Conservation (phyloP, 768 basidiomycete genomes). For the Xerocomellus intermedius region DNA sequence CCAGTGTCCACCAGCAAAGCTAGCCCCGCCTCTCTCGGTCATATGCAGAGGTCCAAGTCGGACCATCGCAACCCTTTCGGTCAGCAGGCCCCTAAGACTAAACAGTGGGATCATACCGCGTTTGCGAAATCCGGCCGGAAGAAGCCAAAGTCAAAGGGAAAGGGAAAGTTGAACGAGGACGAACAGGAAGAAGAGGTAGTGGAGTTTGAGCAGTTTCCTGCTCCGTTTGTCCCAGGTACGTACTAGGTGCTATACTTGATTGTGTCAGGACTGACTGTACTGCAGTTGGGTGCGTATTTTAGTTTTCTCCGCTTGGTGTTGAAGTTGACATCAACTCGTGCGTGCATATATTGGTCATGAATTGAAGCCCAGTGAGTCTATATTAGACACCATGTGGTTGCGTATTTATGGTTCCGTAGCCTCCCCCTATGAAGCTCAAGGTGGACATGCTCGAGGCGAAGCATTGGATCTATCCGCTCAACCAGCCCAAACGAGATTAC, state of each 20-base stretch:
- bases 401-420: constrained; percentile 37
- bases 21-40: constrained; percentile 28
- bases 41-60: constrained; percentile 44
- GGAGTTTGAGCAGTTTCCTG: constrained; percentile 84
- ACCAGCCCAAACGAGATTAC: constrained; percentile 85
- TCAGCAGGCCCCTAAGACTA: constrained; percentile 61
- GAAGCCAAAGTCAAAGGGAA: constrained; percentile 54
- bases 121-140: constrained; percentile 80
- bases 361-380: constrained; percentile 31
- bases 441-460: constrained; percentile 76
- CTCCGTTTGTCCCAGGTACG: constrained; percentile 70
- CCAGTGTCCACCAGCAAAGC: constrained; percentile 32
- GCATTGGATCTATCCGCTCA: constrained; percentile 91
- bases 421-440: constrained; percentile 72
- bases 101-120: constrained; percentile 88
- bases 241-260: constrained; percentile 10
- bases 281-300: constrained; percentile 52
- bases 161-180: constrained; percentile 51
- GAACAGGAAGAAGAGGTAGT: constrained; percentile 58
- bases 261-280: constrained; percentile 10
- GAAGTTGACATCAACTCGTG: constrained; percentile 4
- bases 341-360: not conserved
- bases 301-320: not conserved
- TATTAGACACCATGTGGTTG: not conserved
- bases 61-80: constrained; percentile 43